phyloP scores from a whole-genome alignment of 345 rosid species.

The Toxicodendron radicans region DNA sequence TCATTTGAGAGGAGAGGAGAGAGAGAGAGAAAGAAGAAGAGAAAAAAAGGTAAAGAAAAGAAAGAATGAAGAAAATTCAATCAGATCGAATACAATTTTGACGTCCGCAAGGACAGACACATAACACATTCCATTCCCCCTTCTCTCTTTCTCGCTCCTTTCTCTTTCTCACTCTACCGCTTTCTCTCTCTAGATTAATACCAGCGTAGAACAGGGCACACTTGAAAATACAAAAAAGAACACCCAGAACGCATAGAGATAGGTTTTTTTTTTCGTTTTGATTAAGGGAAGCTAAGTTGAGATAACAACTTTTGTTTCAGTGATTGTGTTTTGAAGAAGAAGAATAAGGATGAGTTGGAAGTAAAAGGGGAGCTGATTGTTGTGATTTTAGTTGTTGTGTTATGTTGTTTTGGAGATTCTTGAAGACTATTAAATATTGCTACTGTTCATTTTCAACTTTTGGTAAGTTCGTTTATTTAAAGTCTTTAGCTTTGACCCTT shows the following conservation, averaged over 20 bases:
- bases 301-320: not conserved
- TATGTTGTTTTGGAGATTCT: slow-evolving; percentile 18
- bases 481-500: slow-evolving; percentile 27
- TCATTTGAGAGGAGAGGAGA: slow-evolving; percentile 31
- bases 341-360: not conserved
- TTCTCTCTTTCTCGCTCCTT: slow-evolving; percentile 42
- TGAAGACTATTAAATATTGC: slow-evolving; percentile 5
- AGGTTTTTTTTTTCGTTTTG: not conserved
- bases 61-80: slow-evolving; percentile 53
- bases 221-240: slow-evolving; percentile 22
- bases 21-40: slow-evolving; percentile 20
- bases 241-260: not conserved
- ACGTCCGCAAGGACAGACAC: slow-evolving; percentile 89
- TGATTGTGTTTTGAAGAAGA: slow-evolving; percentile 9
- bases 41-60: slow-evolving; percentile 23
- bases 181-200: slow-evolving; percentile 44
- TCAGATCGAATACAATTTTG: slow-evolving; percentile 74
- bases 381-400: slow-evolving; percentile 12
- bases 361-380: slow-evolving; percentile 21
- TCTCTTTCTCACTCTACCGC: slow-evolving; percentile 19
- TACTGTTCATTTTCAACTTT: slow-evolving; percentile 25
- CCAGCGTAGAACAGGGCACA: slow-evolving; percentile 64
- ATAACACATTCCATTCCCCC: slow-evolving; percentile 21
- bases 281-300: not conserved
- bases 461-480: slow-evolving; percentile 32